Evolutionary conservation across 164 flowering plant genomes (phyloP).

Genomic region (Protea cynaroides): DNA sequence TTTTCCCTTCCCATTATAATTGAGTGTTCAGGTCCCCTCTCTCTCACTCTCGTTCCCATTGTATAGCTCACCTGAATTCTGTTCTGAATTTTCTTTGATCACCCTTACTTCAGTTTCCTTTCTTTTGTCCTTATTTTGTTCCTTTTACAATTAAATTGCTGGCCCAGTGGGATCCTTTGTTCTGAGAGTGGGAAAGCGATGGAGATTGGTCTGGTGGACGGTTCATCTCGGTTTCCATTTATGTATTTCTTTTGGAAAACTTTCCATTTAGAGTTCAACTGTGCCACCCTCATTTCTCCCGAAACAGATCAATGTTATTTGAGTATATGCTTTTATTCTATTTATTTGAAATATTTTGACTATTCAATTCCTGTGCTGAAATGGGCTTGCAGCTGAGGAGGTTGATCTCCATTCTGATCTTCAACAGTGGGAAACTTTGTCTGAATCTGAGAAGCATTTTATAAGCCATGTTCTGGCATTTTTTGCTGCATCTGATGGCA

Average conservation of each 20-base stretch:
- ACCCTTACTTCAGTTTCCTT: too few species aligned
- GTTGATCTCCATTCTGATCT: slow-evolving; percentile 77
- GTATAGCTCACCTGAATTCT: not conserved
- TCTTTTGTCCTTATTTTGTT: too few species aligned
- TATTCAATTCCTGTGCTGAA: slow-evolving; percentile 3
- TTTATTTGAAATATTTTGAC: not conserved
- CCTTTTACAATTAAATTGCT: not conserved
- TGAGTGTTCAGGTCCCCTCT: too few species aligned
- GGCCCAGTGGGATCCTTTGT: not conserved
- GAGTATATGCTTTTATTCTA: not conserved
- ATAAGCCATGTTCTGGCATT: slow-evolving; percentile 76
- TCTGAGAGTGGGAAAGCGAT: not conserved
- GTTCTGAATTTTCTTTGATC: not conserved
- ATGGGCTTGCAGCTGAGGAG: slow-evolving; percentile 65
- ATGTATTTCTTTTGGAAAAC: too few species aligned
- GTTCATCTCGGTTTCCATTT: not conserved
- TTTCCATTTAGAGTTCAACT: not conserved
- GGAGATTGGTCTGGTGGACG: not conserved
- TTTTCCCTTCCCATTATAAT: too few species aligned
- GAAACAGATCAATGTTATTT: not conserved
- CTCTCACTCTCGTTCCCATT: too few species aligned
- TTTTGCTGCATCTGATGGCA: slow-evolving; percentile 93
- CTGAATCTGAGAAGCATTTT: slow-evolving; percentile 64
- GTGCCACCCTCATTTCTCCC: not conserved
- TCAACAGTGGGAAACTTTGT: slow-evolving; percentile 59